Percentiles rank a stretch among this genome's conserved stretches.
These are phyloP conservation scores for Globisporangium solare DNA, from an alignment of 352 stramenopile species.

Conservation along the genomic window DNA sequence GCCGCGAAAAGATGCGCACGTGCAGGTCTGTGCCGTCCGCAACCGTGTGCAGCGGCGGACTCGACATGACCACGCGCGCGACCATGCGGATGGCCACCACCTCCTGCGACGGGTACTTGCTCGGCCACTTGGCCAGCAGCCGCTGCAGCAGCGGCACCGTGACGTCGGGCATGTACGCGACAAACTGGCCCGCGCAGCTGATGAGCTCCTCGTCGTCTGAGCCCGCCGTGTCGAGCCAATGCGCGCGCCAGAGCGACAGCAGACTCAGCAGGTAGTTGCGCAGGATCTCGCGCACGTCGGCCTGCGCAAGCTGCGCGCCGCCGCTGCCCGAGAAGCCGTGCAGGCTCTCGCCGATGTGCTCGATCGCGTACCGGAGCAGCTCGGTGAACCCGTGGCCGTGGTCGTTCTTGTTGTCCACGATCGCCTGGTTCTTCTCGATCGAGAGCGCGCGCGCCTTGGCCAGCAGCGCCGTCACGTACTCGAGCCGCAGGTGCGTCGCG, in stretches of 20 bases:
- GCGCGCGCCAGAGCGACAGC: constrained; percentile 60
- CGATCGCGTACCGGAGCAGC: constrained; percentile 77
- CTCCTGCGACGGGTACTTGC: constrained; percentile 60
- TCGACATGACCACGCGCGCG: constrained; percentile 82
- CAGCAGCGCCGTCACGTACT: constrained; percentile 61
- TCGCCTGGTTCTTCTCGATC: constrained; percentile 55
- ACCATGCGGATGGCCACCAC: constrained; percentile 77
- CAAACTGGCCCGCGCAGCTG: constrained; percentile 76
- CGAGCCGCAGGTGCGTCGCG: constrained; percentile 54
- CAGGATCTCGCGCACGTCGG: constrained; percentile 43
- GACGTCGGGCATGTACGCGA: constrained; percentile 73
- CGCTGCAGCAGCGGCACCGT: constrained; percentile 45
- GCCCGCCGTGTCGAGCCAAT: constrained; percentile 69
- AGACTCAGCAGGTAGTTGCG: constrained; percentile 71
- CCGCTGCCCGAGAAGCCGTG: constrained; percentile 24
- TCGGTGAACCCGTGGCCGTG: constrained; percentile 82
- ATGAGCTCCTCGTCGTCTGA: constrained; percentile 85
- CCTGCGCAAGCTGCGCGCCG: constrained; percentile 18
- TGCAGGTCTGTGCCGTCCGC: constrained; percentile 27
- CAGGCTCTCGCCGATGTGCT: constrained; percentile 65
- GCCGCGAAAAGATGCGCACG: constrained; percentile 45
- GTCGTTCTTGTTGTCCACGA: constrained; percentile 56
- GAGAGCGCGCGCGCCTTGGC: constrained; percentile 38
- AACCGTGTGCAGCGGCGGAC: constrained; percentile 49
- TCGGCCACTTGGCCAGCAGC: constrained; percentile 59